These are phyloP conservation scores for Bothriochloa decipiens DNA, from an alignment of 176 grass and related monocot genomes.

Conservation along the genomic window DNA sequence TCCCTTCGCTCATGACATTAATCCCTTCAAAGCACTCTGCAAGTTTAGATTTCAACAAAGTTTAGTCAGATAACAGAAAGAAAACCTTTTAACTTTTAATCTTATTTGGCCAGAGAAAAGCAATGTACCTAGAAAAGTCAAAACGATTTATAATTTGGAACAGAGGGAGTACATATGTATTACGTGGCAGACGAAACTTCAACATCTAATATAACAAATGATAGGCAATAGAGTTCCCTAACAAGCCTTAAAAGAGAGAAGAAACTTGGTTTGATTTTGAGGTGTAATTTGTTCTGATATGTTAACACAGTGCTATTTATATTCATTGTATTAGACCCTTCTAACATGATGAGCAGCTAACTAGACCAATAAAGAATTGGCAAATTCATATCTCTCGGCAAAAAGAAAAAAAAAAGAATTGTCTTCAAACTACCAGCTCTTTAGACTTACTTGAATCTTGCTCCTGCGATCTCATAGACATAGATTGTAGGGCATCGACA, in stretches of 20 bases:
- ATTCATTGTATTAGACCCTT: background rate
- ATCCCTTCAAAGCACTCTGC: conserved; percentile 61
- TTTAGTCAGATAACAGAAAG: conserved; percentile 27
- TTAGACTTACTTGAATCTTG: conserved; percentile 72
- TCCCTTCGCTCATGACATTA: conserved; percentile 50
- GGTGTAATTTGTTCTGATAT: background rate
- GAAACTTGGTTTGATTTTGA: conserved; percentile 4
- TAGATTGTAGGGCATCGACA: conserved; percentile 52
- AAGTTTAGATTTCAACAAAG: conserved; percentile 40
- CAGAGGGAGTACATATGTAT: background rate
- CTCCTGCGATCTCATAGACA: conserved; percentile 45
- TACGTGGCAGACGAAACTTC: background rate
- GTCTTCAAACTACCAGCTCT: conserved; percentile 20
- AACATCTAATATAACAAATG: background rate
- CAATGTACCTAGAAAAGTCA: too few relatives aligned
- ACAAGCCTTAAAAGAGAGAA: background rate
- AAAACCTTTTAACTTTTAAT: background rate
- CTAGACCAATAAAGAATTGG: conserved; percentile 7
- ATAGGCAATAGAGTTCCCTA: conserved; percentile 4
- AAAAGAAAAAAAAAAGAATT: conserved; percentile 29
- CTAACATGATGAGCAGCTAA: conserved; percentile 23
- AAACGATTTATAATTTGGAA: too few relatives aligned
- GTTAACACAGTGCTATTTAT: background rate
- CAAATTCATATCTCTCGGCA: conserved; percentile 20
- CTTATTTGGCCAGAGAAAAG: conserved; percentile 15